Evolutionary conservation across 2,329 filamentous ascomycete species (phyloP).

Genomic region (Trichoderma sp.): DNA sequence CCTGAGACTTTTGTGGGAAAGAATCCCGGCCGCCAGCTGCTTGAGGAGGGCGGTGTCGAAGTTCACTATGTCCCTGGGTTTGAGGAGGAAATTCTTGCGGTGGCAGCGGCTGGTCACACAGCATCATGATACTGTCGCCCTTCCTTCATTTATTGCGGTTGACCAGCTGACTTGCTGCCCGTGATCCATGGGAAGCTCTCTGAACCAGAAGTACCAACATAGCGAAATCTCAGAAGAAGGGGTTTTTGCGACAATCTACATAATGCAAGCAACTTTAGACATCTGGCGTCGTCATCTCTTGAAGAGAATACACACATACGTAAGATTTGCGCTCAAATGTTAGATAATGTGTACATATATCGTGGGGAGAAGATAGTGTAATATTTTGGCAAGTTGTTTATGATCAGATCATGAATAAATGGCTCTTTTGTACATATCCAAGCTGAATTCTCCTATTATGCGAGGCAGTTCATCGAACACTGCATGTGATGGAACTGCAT

Average conservation of each 20-base stretch:
- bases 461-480: not conserved
- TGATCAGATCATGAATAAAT: not conserved
- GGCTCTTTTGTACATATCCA: not conserved
- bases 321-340: not conserved
- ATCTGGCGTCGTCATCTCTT: not conserved
- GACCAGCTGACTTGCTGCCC: not conserved
- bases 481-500: not conserved
- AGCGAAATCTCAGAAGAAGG: not conserved
- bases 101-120: conserved; percentile 80
- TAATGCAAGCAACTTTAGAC: not conserved
- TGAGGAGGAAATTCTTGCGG: conserved; percentile 75
- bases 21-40: conserved; percentile 71
- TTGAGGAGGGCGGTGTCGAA: conserved; percentile 71
- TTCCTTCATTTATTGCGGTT: not conserved
- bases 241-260: not conserved
- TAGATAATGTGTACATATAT: not conserved
- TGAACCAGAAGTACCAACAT: not conserved
- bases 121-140: conserved; percentile 5
- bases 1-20: conserved; percentile 86
- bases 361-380: not conserved
- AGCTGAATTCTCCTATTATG: not conserved
- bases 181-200: not conserved
- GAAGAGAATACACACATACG: not conserved
- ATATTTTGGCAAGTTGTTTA: not conserved
- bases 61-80: conserved; percentile 74